Evolutionary conservation across 805 yeast species (phyloP), one percentile per base, ranked within the genome.

Genomic region (Saccharomyces cerevisiae): DNA sequence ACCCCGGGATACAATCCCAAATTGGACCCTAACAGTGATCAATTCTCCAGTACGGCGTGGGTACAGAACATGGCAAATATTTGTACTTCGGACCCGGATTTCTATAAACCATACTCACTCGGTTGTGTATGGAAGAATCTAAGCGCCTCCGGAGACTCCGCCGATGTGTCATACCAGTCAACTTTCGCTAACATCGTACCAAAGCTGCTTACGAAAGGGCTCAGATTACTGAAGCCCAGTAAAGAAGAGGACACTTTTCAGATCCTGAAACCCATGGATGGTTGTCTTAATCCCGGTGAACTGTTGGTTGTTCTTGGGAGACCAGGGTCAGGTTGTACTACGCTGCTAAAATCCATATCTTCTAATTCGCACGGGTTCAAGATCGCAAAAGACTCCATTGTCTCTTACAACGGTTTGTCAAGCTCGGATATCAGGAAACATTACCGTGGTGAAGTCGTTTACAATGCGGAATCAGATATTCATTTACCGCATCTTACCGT

Each of bases 301-400:
- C 71, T 85, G 49, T 78, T 85, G 6, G 85, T 85, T 50, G 89
- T 84, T 14, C 70, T 84, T 54, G 90, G 90, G 51, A 77, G 87
- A 69, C 89, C 89, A 1, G 89, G 89, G 63, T 81, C 89, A n/a
- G 89, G 90, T 59, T 84, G 89, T 67, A 78, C 88, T 2, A 83
- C 89, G 0, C 71, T 84, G 50, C 72, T 84, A 61, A 83, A 83
- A 61, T 78, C 86, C 4, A 73, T 83, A 43, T 73, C 84, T 41
- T 66, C 82, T 17, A 79, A 81, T 52, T 80, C 86, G 6, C 79
- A 80, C 62, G 88, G 88, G 56, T 81, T 80, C 65, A 65, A 76
- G 31, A 61, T 83, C 31, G 80, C 74, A 41, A 55, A 67, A 46
- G 76, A 75, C 31, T 75, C 86, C 1, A 57, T 59, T 6, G 72